A percentile compares a stretch with the other conserved stretches of the same genome.
These are phyloP conservation scores for Gonapodya prolifera DNA, from an alignment of 192 early-diverging fungal species.

Conservation along the genomic window DNA sequence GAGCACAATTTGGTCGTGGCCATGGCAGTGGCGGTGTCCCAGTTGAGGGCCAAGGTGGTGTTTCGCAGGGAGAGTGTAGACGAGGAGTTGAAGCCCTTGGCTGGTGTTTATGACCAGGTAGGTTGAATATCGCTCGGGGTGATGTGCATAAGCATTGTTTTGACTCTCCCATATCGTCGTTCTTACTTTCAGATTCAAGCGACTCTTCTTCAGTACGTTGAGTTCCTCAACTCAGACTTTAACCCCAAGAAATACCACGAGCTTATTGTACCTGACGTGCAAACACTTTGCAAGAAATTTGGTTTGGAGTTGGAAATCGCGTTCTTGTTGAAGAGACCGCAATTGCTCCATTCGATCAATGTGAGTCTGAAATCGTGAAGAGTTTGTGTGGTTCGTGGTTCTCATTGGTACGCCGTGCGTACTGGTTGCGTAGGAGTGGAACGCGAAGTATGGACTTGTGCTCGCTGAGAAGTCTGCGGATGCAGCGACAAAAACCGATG, in stretches of 20 bases:
- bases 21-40: conserved; percentile 48
- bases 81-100: conserved; percentile 23
- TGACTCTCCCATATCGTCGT: conserved; percentile 5
- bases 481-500: too few relatives aligned
- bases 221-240: conserved; percentile 41
- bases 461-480: too few relatives aligned
- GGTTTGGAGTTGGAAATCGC: conserved; percentile 45
- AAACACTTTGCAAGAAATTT: conserved; percentile 36
- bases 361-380: too few relatives aligned
- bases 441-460: too few relatives aligned
- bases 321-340: conserved; percentile 52
- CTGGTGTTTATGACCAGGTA: too few relatives aligned
- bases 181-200: conserved; percentile 25
- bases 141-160: too few relatives aligned
- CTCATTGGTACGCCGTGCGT: too few relatives aligned
- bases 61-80: conserved; percentile 8
- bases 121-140: too few relatives aligned
- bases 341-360: conserved; percentile 24
- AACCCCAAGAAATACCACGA: conserved; percentile 29
- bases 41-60: conserved; percentile 26
- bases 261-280: conserved; percentile 31
- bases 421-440: too few relatives aligned
- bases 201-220: conserved; percentile 46
- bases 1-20: conserved; percentile 35
- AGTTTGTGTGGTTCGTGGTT: too few relatives aligned